Evolutionary conservation across 2,329 filamentous ascomycete genomes (phyloP), one percentile per base, ranked within the genome.

Genomic region (Davidsoniella virescens): DNA sequence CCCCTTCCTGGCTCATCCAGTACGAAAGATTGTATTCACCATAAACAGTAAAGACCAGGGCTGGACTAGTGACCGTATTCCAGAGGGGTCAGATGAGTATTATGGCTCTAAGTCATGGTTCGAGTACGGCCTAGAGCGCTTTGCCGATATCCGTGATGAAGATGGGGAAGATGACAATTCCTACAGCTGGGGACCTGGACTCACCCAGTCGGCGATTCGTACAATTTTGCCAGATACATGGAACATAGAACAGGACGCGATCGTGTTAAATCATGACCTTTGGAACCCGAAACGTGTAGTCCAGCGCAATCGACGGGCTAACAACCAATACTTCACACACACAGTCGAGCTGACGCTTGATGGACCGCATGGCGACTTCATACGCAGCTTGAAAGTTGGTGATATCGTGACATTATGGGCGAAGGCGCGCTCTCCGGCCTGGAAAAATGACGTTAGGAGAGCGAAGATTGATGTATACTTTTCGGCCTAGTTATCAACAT

Each of bases 371-470:
- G 68, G 60, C 0, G 29, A 68, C 37, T 80, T 78, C 59, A 70
- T 82, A 33, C 68, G 71, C 14, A 65, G 62, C 43, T 58, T 82
- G 55, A 70, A 68, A 55, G 55, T 76, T n/a, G 78, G 78, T 1
- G 78, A 82, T 55, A 69, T 77, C 16, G 62, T 81, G 9, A 80
- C 76, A 0, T 57, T 81, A 1, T 81, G 77, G 77, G 76, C 64
- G 1, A 77, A 73, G 60, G 68, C 74, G 2, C 68, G 76, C 52
- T 80, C 75, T 50, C 60, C 58, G 0, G 69, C 63, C 0, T 82
- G 78, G 78, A 43, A 49, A 1, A 80, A 80, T 54, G 48, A 62
- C 10, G 59, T 80, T 8, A 59, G 71, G 44, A 65, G 62, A 10
- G 70, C 72, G 2, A 65, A 67, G 59, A 62, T 80, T 26, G 72